These are phyloP conservation scores for Hypoxylon rubiginosum DNA, from an alignment of 2,329 filamentous ascomycete genomes.

Conservation along the genomic window DNA sequence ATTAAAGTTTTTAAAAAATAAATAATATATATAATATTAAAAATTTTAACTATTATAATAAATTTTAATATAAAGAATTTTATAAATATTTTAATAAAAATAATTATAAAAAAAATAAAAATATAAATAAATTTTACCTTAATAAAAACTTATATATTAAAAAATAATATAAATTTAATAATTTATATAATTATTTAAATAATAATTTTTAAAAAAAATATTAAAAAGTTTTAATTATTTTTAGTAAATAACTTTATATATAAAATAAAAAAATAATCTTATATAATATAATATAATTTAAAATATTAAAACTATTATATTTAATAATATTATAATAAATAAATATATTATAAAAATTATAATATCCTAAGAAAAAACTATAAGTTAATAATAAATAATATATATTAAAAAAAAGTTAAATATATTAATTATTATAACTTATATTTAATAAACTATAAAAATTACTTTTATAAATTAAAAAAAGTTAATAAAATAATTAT, in stretches of 20 bases:
- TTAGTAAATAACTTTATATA: background rate
- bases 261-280: background rate
- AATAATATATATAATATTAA: background rate
- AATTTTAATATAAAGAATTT: background rate
- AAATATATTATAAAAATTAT: background rate
- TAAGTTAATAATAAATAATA: too few relatives aligned
- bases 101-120: background rate
- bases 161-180: too few relatives aligned
- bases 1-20: background rate
- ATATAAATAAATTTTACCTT: too few relatives aligned
- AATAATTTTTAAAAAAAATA: background rate
- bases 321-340: background rate
- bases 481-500: too few relatives aligned
- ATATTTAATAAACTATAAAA: too few relatives aligned
- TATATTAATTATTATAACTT: background rate
- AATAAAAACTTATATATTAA: too few relatives aligned
- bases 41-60: background rate
- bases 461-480: too few relatives aligned
- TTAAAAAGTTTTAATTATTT: background rate
- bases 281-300: background rate
- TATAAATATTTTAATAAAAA: too few relatives aligned
- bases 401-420: background rate
- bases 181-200: too few relatives aligned
- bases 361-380: background rate
- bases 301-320: conserved; percentile 1